Percentiles rank a stretch among this genome's conserved stretches.
Conservation (phyloP, 805 yeast genomes). For the Lipomyces sp. region DNA sequence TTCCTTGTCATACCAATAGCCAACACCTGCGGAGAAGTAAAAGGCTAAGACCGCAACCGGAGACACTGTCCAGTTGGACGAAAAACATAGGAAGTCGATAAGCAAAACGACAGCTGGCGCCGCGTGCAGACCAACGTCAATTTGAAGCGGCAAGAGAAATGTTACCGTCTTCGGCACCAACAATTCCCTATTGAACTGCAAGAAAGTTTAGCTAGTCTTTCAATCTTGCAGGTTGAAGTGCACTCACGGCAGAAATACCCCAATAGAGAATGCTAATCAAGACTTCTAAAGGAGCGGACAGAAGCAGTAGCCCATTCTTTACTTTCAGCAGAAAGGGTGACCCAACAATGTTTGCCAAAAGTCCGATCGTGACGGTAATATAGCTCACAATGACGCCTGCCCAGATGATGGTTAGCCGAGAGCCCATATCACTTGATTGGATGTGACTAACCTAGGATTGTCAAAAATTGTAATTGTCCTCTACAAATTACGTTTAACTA, state of each 20-base stretch:
- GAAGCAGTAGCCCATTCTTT: constrained; percentile 17
- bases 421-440: neutral
- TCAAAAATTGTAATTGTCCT: constrained; percentile 32
- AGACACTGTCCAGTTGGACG: constrained; percentile 20
- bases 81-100: constrained; percentile 25
- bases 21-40: constrained; percentile 19
- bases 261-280: constrained; percentile 30
- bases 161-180: constrained; percentile 23
- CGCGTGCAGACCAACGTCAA: constrained; percentile 32
- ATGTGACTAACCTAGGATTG: constrained; percentile 25
- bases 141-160: constrained; percentile 15
- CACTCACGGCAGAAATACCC: constrained; percentile 18
- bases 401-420: neutral
- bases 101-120: constrained; percentile 29
- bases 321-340: constrained; percentile 14
- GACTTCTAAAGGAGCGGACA: constrained; percentile 31
- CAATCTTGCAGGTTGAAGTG: neutral
- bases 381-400: constrained; percentile 26
- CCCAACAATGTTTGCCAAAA: constrained; percentile 20
- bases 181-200: constrained; percentile 16
- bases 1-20: constrained; percentile 27
- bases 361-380: constrained; percentile 26
- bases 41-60: constrained; percentile 4
- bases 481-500: constrained; percentile 10
- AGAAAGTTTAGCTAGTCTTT: neutral